Evolutionary conservation across 306 rosid genomes (phyloP).

Genomic region (Pyrus bretschneideri): DNA sequence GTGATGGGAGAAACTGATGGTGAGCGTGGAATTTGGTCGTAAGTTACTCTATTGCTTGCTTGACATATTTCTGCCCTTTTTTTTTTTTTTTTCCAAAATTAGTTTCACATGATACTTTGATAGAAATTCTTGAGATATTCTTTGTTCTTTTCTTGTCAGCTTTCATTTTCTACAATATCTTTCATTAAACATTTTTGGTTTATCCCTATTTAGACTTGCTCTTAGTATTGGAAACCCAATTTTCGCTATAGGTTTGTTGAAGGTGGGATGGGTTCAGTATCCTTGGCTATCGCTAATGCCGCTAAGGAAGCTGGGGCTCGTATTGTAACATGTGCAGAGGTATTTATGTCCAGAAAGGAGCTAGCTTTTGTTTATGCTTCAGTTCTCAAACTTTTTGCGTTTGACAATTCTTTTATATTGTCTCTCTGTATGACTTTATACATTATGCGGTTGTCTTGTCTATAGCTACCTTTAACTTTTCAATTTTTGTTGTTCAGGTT

Average conservation of each 20-base stretch:
- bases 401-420: background rate
- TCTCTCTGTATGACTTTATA: background rate
- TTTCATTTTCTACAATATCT: background rate
- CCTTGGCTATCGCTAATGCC: slow-evolving; percentile 71
- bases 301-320: slow-evolving; percentile 78
- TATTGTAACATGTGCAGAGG: slow-evolving; percentile 72
- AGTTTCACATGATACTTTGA: slow-evolving; percentile 12
- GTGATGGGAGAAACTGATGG: slow-evolving; percentile 98
- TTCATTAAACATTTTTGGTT: background rate
- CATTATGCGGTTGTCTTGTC: background rate
- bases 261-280: slow-evolving; percentile 99
- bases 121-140: background rate
- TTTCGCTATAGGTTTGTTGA: slow-evolving; percentile 66
- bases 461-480: background rate
- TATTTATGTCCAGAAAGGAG: slow-evolving; percentile 22
- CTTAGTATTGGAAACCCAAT: background rate
- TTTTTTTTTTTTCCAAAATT: background rate
- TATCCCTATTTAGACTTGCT: background rate
- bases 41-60: slow-evolving; percentile 40
- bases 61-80: background rate
- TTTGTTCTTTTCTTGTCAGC: background rate
- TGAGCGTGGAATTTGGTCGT: slow-evolving; percentile 93
- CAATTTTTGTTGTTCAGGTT: slow-evolving; percentile 44
- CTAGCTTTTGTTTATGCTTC: background rate
- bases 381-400: background rate